Evolutionary conservation across 305 asterid species (phyloP).

Genomic region (Withania somnifera): DNA sequence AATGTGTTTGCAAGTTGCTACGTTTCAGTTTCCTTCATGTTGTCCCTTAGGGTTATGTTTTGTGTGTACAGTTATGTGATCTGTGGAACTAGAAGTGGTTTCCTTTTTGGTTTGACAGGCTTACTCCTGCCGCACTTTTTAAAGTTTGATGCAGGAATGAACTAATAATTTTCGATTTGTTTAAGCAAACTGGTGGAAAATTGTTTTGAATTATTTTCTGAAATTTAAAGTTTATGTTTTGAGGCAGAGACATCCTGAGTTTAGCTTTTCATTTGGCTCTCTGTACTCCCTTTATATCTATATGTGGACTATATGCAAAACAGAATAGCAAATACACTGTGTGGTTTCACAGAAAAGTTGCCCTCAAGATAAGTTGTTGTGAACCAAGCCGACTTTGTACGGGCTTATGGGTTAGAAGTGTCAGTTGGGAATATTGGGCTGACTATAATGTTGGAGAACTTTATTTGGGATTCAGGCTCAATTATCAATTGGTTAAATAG

Average conservation of each 20-base stretch:
- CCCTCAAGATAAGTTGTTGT: neutral
- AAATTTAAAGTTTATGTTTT: neutral
- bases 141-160: neutral
- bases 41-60: neutral
- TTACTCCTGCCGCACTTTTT: neutral
- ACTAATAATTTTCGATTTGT: neutral
- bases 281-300: neutral
- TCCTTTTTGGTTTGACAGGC: neutral
- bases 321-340: neutral
- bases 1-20: neutral
- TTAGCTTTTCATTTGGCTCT: neutral
- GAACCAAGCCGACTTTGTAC: neutral
- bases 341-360: neutral
- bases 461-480: too few species aligned
- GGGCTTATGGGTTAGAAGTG: too few species aligned
- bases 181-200: neutral
- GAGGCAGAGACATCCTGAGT: neutral
- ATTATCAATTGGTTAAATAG: too few species aligned
- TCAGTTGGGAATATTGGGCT: too few species aligned
- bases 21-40: neutral
- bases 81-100: neutral
- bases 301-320: neutral
- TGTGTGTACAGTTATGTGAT: neutral
- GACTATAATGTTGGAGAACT: too few species aligned
- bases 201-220: neutral